Evolutionary conservation across 805 yeast species (phyloP).

Genomic region (Cyberlindnera suaveolens): DNA sequence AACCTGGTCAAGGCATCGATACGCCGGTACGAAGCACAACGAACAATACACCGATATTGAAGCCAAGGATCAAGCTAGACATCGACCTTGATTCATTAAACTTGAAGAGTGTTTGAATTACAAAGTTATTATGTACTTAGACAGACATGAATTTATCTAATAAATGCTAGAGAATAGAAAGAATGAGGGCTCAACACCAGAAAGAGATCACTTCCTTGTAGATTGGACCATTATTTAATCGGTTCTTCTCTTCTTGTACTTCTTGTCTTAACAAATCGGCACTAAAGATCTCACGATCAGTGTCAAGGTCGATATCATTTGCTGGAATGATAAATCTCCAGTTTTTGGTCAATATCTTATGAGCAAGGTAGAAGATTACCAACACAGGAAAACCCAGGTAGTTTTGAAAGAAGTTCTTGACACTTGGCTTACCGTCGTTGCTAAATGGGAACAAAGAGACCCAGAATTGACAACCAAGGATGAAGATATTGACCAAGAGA

Average conservation of each 20-base stretch:
- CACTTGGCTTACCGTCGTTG: slow-evolving; percentile 29
- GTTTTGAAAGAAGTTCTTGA: slow-evolving; percentile 41
- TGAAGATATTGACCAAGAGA: slow-evolving; percentile 38
- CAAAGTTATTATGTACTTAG: background rate
- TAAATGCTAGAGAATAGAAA: background rate
- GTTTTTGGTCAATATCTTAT: slow-evolving; percentile 36
- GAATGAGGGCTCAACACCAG: slow-evolving; percentile 1
- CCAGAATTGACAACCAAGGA: slow-evolving; percentile 57
- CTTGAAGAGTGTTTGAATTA: background rate
- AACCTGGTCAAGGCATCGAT: slow-evolving; percentile 21
- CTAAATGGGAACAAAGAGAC: slow-evolving; percentile 54
- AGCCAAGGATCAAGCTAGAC: slow-evolving; percentile 12
- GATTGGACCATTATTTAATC: slow-evolving; percentile 9
- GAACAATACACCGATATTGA: slow-evolving; percentile 14
- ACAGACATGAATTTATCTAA: background rate
- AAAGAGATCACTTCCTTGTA: background rate
- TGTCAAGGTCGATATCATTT: slow-evolving; percentile 47
- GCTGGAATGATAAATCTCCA: slow-evolving; percentile 31
- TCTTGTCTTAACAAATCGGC: slow-evolving; percentile 31
- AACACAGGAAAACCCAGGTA: slow-evolving; percentile 44
- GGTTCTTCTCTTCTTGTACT: slow-evolving; percentile 28
- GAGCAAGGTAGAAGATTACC: slow-evolving; percentile 37
- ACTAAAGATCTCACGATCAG: slow-evolving; percentile 44
- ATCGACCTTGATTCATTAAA: slow-evolving; percentile 4
- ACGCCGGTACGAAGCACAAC: slow-evolving; percentile 14